Evolutionary conservation across 306 rosid species (phyloP).

Genomic region (Quercus parvula): DNA sequence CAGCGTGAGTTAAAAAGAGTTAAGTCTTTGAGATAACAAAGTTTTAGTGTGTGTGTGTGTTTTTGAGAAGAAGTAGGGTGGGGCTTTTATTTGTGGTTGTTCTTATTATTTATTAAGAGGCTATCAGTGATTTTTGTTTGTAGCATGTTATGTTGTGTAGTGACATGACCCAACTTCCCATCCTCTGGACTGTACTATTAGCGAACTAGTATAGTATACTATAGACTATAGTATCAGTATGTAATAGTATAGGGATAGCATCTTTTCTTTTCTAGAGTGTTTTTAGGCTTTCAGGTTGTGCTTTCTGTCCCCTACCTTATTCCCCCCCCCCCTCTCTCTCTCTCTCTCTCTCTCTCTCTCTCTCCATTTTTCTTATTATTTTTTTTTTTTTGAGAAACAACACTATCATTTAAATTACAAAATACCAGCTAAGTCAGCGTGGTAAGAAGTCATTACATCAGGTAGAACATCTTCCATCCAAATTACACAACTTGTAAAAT

Average conservation of each 20-base stretch:
- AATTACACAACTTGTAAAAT: too few relatives aligned
- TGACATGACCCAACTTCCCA: conserved; percentile 4
- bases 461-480: too few relatives aligned
- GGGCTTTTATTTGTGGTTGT: not conserved
- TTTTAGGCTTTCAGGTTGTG: conserved; percentile 5
- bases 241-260: not conserved
- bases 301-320: not conserved
- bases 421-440: too few relatives aligned
- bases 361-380: not conserved
- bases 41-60: not conserved
- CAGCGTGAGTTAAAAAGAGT: not conserved
- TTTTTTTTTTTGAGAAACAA: too few relatives aligned
- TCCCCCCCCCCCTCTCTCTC: not conserved
- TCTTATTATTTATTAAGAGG: not conserved
- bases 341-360: not conserved
- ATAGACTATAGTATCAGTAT: too few relatives aligned
- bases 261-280: not conserved
- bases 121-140: not conserved
- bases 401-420: too few relatives aligned
- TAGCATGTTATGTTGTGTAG: conserved; percentile 3
- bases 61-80: too few relatives aligned
- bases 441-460: too few relatives aligned
- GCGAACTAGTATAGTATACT: too few relatives aligned
- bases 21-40: not conserved
- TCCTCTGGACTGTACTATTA: not conserved